phyloP scores from a whole-genome alignment of 2,329 filamentous ascomycete genomes.

The Exophiala sideris region DNA sequence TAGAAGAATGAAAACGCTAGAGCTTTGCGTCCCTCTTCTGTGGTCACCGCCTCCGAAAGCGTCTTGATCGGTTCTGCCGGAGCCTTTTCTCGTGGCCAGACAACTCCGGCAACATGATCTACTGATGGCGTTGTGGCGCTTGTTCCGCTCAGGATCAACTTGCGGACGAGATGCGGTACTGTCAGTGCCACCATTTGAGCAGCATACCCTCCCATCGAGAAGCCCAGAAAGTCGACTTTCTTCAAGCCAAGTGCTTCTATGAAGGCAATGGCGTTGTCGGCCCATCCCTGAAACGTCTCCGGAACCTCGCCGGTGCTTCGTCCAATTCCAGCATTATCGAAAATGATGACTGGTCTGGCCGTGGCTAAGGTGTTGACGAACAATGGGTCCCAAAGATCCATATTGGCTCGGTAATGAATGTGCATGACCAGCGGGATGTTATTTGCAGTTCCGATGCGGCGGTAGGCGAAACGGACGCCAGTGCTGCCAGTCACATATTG shows the following conservation, averaged over 20 bases:
- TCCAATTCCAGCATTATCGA: constrained; percentile 21
- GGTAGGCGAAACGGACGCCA: constrained; percentile 19
- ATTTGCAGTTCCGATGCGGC: constrained; percentile 12
- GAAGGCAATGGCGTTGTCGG: constrained; percentile 15
- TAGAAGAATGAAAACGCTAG: constrained; percentile 18
- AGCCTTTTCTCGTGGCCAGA: constrained; percentile 18
- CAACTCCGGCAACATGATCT: constrained; percentile 12
- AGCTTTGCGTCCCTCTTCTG: constrained; percentile 4
- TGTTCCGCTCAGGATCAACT: constrained; percentile 15
- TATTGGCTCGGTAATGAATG: constrained; percentile 21
- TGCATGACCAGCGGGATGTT: constrained; percentile 18
- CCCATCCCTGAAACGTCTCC: constrained; percentile 18
- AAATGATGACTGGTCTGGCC: constrained; percentile 16
- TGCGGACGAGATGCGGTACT: constrained; percentile 14
- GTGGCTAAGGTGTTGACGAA: constrained; percentile 17
- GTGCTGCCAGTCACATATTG: constrained; percentile 14
- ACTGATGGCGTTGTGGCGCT: constrained; percentile 8
- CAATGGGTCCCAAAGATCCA: constrained; percentile 21
- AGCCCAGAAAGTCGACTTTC: constrained; percentile 19
- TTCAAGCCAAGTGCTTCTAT: constrained; percentile 14
- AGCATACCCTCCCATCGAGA: constrained; percentile 18
- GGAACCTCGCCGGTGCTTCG: constrained; percentile 16
- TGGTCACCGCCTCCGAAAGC: constrained; percentile 1
- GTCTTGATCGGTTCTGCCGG: constrained; percentile 1
- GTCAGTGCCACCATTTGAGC: constrained; percentile 16